Evolutionary conservation across 148 eudicot genomes (phyloP).

Genomic region (Rhododendron williamsianum): DNA sequence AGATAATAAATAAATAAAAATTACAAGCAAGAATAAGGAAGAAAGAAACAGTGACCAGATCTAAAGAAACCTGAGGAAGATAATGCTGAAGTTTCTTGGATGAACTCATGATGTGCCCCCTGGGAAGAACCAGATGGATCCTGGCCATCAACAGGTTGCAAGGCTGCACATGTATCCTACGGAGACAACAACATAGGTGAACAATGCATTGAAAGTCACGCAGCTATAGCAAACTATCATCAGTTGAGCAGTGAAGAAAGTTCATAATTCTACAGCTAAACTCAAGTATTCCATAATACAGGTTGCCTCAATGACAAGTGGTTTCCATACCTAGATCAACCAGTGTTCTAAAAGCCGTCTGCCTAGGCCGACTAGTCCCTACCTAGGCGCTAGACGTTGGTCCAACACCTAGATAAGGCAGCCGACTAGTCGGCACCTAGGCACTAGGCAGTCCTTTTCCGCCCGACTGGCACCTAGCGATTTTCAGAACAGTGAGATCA

Average conservation of each 20-base stretch:
- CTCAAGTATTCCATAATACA: not conserved
- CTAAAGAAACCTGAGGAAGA: slow-evolving; percentile 24
- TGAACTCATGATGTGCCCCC: slow-evolving; percentile 14
- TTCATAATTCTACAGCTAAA: not conserved
- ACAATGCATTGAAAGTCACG: not conserved
- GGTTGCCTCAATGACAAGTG: not conserved
- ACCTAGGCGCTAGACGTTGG: no score
- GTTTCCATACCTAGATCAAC: not conserved
- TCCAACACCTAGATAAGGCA: no score
- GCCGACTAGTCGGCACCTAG: no score
- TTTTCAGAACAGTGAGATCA: no score
- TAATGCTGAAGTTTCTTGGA: slow-evolving; percentile 19
- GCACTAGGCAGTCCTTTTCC: no score
- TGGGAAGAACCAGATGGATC: slow-evolving; percentile 20
- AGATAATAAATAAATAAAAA: not conserved
- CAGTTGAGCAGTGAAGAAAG: not conserved
- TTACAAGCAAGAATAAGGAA: not conserved
- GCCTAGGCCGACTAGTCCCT: no score
- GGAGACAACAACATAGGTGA: slow-evolving; percentile 5
- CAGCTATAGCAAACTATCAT: not conserved
- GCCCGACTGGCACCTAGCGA: no score
- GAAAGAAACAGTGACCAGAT: not conserved
- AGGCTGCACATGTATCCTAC: slow-evolving; percentile 32
- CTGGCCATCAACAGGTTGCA: slow-evolving; percentile 20
- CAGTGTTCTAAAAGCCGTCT: no score